Evolutionary conservation across 768 basidiomycete species (phyloP).

Genomic region (Rhodotorula graminis): DNA sequence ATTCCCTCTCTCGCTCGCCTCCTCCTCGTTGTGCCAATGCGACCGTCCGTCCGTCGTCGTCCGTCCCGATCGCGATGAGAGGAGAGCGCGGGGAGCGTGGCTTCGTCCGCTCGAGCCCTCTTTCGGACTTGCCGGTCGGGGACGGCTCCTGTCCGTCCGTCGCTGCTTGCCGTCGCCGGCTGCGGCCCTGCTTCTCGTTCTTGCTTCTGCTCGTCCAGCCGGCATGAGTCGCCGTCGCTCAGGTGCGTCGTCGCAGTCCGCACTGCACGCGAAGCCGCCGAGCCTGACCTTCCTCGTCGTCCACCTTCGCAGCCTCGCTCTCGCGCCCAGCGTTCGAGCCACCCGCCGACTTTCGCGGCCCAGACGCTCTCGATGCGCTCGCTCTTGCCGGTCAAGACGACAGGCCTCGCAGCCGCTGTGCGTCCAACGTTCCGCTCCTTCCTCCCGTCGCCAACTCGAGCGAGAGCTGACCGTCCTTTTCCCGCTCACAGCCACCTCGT

Average conservation of each 20-base stretch:
- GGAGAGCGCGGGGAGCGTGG: too few species aligned
- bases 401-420: neutral
- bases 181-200: too few species aligned
- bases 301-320: neutral
- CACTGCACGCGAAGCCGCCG: too few species aligned
- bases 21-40: neutral
- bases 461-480: neutral
- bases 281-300: neutral
- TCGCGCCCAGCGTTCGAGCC: neutral
- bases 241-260: neutral
- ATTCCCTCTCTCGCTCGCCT: neutral
- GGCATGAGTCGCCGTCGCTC: neutral
- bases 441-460: neutral
- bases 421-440: neutral
- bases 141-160: neutral
- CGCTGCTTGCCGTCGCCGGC: neutral
- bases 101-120: too few species aligned
- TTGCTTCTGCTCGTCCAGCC: fast-evolving
- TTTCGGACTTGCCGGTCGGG: neutral
- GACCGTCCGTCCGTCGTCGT: neutral
- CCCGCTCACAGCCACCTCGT: neutral
- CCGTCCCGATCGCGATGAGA: too few species aligned
- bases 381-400: neutral
- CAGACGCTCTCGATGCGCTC: neutral
- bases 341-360: neutral